Evolutionary conservation across 768 basidiomycete species (phyloP), one percentile per base, ranked within the genome.

Genomic region (Hygrophoropsis aurantiaca): DNA sequence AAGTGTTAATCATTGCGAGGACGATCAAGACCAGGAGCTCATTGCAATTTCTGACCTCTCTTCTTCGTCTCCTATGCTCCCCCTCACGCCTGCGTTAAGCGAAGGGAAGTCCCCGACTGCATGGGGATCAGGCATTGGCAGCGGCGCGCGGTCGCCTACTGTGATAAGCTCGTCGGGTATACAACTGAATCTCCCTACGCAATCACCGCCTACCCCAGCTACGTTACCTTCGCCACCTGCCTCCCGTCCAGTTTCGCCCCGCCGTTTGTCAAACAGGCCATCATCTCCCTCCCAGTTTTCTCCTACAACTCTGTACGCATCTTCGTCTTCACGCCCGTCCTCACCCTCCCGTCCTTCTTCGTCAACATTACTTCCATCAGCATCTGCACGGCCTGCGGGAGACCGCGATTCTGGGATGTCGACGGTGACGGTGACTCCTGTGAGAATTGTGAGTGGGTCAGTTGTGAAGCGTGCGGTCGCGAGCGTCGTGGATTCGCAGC

Each of bases 391-490:
- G n/a, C 20, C 55, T 1, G 27, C 27, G 27, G 46, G 56, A 20
- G 63, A 65, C n/a, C 64, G 64, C 11, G 61, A 67, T 44, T 66
- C 64, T 6, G 54, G 42, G n/a, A 26, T 77, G 44, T 72, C 73
- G 6, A 69, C 60, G 11, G 60, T 67, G 15, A 80, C 79, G 2
- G 73, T 81, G 7, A 70, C 67, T 3, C 45, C 63, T 4, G 67
- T 64, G 10, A 70, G 61, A n/a, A 70, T 79, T 41, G 74, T 79
- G 6, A 64, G 74, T 40, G 69, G 68, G 43, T 77, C 72, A 18
- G 64, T 82, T 10, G 78, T 74, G 20, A 68, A 77, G 46, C 67
- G 76, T 42, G 73, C 78, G 11, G 70, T 76, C 9, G 80, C 81
- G n/a, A 78, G 75, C 36, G 71, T 81, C 15, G 60, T 81, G 32